Base-by-base conservation (phyloP, 2,329 filamentous ascomycete genomes). In the Exophiala lecanii-corni region DNA sequence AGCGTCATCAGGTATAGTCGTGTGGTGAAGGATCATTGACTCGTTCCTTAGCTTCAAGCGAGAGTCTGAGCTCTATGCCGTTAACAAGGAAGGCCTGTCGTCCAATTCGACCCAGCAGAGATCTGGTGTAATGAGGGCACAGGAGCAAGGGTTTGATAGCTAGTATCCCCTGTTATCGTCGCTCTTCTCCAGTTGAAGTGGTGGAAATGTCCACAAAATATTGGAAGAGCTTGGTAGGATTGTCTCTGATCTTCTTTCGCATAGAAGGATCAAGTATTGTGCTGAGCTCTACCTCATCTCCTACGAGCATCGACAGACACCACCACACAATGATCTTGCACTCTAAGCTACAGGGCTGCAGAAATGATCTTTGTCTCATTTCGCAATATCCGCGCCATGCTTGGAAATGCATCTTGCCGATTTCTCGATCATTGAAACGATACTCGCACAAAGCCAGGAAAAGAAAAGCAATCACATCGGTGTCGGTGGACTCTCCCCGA, bases 281-380 rank as follows among this genome's bases (percentile, higher is more conserved):
- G 13, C 45, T 38, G 13, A 50, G 34, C 10, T 18, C 12, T 9
- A 50, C 48, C 30, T 50, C 48, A 16, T 42, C 34, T 26, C 40
- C 48, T 5, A 43, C 26, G 41, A 50, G 16, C 17, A 50, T 40
- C 34, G 48, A 50, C 17, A 47, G 31, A 34, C 48, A 50, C 48
- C 48, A 50, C 48, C 48, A 50, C 15, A 50, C 48, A 19, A 50
- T 36, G 19, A 31, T 50, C 34, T 50, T 50, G 35, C 48, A 50
- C 12, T 41, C 44, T 16, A 50, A 34, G 13, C 44, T 41, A 33
- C 48, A 50, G 2, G 44, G 41, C 32, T 12, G 33, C 12, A 47
- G 36, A 5, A 30, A 18, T 9, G 45, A 32, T 2, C 25, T 32
- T 21, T 41, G 36, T n/a, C 48, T 36, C 48, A 50, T 50, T 18